Base-by-base conservation (phyloP, 2,329 filamentous ascomycete genomes). In the Coleophoma crateriformis region DNA sequence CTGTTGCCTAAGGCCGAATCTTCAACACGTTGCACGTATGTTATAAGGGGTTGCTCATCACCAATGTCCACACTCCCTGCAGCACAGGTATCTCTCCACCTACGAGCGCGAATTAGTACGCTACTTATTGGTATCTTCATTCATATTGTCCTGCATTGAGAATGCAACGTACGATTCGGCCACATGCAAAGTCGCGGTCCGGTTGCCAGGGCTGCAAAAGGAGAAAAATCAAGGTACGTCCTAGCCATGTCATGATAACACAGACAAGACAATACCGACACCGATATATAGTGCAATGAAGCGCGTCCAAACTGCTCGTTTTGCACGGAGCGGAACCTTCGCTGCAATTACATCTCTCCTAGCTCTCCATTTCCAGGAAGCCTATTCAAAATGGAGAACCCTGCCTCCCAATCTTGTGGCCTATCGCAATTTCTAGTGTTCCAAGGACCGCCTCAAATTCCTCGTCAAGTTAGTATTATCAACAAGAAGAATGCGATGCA, bases 401-500 rank as follows among this genome's bases (percentile, higher is more conserved):
- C 38, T 19, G 38, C 2, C 12, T 43, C 40, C 7, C 40, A 17
- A 32, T 27, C 40, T 43, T 17, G 40, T n/a, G 19, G 19, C 19
- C 2, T 3, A 19, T 3, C 19, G 19, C 11, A 27, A 11, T 20
- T 43, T 22, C 40, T 17, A 17, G 22, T 43, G 22, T 15, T 27
- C 40, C 32, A 22, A 17, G 17, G 2, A 43, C 17, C 20, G 17
- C 40, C 40, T 27, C 40, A 43, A 43, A 43, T 27, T 43, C 40
- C 40, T 11, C 11, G 10, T 43, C 40, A 43, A 3, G 32, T 43
- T 13, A 43, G n/a, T 10, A 14, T 20, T n/a, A 22, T 43, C 20
- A 43, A 43, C 17, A 27, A 43, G 40, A 43, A 43, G 40, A 43
- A 43, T 43, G 40, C 40, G 22, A 43, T 17, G 40, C 40, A 43